Evolutionary conservation across 148 eudicot species (phyloP), one percentile per base, ranked within the genome.

Genomic region (Rhododendron ovatum): DNA sequence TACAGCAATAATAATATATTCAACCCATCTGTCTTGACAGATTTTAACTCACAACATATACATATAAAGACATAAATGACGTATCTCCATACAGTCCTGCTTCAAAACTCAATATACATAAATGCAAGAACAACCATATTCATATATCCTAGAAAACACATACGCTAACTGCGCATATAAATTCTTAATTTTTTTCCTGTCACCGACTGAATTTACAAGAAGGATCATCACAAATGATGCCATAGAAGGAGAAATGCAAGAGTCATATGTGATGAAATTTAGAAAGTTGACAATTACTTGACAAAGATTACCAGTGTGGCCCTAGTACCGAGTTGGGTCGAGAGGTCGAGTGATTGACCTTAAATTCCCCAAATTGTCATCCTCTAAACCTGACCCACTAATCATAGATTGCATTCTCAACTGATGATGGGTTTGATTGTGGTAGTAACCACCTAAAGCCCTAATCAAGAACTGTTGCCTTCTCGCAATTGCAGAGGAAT

Each of bases 241-340:
- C n/a, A 43, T 20, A 47, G 12, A 17, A 11, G 6, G 17, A 78
- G 12, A 28, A 41, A 37, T 2, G 15, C 71, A 18, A 33, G 53
- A 37, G 2, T 6, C 4, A 41, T 48, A 0, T 50, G 65, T 80
- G 6, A 12, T 30, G 55, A 65, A 26, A 65, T 43, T 59, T n/a
- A 45, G 2, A 14, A 30, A 41, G 57, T 41, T 13, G 12, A 63
- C 61, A n/a, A 17, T 8, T 39, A 48, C 10, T 20, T 63, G 59
- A 82, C 55, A 67, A 73, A 78, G 53, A 89, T 93, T 82, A 97
- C 99, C 99, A 85, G 99, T 95, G 89, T 97, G 99, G 88, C 99
- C 99, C 88, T 95, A 94, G 86, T 97, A 91, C 89, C 91, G 90
- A 63, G 91, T 83, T 61, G 85, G 88, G 71, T 94, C 95, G 75